Base-by-base conservation (phyloP, 805 yeast species). In the Candida chilensis region DNA sequence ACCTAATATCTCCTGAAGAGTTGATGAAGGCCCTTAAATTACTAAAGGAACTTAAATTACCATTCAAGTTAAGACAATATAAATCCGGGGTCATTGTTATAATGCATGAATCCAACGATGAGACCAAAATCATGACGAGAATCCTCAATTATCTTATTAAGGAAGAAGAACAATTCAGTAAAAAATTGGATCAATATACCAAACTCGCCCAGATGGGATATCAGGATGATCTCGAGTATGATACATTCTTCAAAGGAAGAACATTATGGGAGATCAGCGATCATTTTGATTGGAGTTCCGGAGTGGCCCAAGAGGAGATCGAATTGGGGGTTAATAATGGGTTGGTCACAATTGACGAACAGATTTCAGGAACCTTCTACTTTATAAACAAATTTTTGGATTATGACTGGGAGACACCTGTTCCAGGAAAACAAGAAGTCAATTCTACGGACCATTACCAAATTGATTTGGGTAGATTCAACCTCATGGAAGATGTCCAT, bases 1-100 rank as follows among this genome's bases (percentile, higher is more conserved):
- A 78, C 28, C 60, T 86, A 24, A 67, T 88, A 1, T 66, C 84
- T 1, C 84, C 96, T 1, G 52, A 52, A 16, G 94, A 85, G 39
- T 57, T 90, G 30, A 62, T 54, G 30, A 70, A 68, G 27, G 76
- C 95, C 0, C 67, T 85, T 32, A 62, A 60, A 17, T 47, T 62
- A 10, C 74, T 86, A 43, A 75, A 69, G 5, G 44, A 42, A 5
- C 54, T 87, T 27, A 61, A 70, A 5, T 55, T 90, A 11, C 86
- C 90, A 0, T 50, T 80, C 18, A 45, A 53, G 3, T 37, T 68
- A 33, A 50, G 48, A 28, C 35, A 41, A 5, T 63, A 59, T 37
- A 42, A 44, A 16, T 49, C 59, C 1, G 67, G 63, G 1, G 33
- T 63, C 11, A 44, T 44, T 11, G 64, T 62, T 3, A 33, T 62